Base-by-base conservation (phyloP, 495 filamentous ascomycete species). In the Podospora didyma region DNA sequence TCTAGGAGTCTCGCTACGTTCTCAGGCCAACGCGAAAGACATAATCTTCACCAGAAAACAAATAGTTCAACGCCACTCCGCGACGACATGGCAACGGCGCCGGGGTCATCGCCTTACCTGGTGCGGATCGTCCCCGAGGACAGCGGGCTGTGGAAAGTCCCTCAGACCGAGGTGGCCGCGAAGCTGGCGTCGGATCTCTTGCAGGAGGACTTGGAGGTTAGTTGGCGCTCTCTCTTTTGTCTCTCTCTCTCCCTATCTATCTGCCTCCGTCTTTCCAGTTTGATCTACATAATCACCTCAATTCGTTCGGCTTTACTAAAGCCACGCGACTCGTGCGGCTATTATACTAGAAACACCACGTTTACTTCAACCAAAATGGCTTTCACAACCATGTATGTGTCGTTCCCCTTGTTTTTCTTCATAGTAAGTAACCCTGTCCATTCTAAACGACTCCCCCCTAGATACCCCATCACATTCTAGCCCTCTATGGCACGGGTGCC, bases 401-500 rank as follows among this genome's bases (percentile, higher is more conserved):
- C n/a, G n/a, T n/a, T n/a, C n/a, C 7, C 7, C 51, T n/a, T 23
- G 44, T 28, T 4, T 9, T 31, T 61, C 12, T 14, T 17, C 72
- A 74, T 82, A 57, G 37, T 16, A 41, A 14, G 37, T 4, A 41
- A 1, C 57, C n/a, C n/a, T 49, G 37, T 41, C 3, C n/a, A 42
- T 14, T 37, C 20, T 53, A 65, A 26, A 67, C 48, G 0, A 16
- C 22, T 19, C 14, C 20, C 20, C 39, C 14, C 9, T 76, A 93
- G 69, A 88, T 94, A 53, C 81, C 74, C 3, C 90, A 96, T 62
- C 82, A 87, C 51, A 70, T 94, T 12, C 77, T 95, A 9, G 83
- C 83, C n/a, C 69, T 91, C 49, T 95, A 83, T 65, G 85, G 86
- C 35, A 81, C 94, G n/a, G 84, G 86, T 9, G 88, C 88, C 16